These are phyloP conservation scores for Petunia hybrid DNA, from an alignment of 305 asterid genomes.

Conservation along the genomic window DNA sequence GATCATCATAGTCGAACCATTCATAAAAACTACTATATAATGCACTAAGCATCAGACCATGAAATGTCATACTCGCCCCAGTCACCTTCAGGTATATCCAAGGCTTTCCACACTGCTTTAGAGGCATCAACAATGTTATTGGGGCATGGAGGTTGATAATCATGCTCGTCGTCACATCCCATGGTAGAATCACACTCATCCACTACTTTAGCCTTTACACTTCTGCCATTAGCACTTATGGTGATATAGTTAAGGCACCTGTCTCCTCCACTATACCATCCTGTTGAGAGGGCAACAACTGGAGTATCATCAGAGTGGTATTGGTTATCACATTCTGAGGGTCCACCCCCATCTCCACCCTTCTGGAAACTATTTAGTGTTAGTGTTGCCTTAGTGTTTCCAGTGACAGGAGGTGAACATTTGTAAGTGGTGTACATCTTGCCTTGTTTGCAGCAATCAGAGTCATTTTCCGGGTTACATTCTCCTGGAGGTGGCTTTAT, in stretches of 20 bases:
- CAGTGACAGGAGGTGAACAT: constrained; percentile 29
- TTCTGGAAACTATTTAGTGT: constrained; percentile 33
- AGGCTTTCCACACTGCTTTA: constrained; percentile 31
- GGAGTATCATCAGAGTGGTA: constrained; percentile 28
- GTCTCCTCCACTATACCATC: constrained; percentile 20
- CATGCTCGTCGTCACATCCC: constrained; percentile 24
- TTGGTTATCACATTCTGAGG: constrained; percentile 27
- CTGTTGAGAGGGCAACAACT: constrained; percentile 37
- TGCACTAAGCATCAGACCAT: constrained; percentile 29
- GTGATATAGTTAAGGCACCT: neutral
- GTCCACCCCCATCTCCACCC: constrained; percentile 29
- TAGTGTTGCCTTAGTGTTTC: constrained; percentile 25
- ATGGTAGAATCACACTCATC: constrained; percentile 24
- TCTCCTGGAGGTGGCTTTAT: constrained; percentile 28
- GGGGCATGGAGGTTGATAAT: constrained; percentile 31
- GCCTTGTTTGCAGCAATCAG: constrained; percentile 33
- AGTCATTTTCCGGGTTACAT: constrained; percentile 28
- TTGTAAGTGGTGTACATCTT: constrained; percentile 24
- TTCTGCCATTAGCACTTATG: neutral
- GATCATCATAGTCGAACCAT: neutral
- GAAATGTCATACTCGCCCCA: constrained; percentile 23
- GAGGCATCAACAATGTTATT: constrained; percentile 31
- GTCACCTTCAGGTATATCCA: constrained; percentile 7
- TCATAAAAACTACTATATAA: neutral
- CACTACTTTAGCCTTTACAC: constrained; percentile 24